Conservation (phyloP, 139 green algal genomes). For the Tetradesmus obliquus region DNA sequence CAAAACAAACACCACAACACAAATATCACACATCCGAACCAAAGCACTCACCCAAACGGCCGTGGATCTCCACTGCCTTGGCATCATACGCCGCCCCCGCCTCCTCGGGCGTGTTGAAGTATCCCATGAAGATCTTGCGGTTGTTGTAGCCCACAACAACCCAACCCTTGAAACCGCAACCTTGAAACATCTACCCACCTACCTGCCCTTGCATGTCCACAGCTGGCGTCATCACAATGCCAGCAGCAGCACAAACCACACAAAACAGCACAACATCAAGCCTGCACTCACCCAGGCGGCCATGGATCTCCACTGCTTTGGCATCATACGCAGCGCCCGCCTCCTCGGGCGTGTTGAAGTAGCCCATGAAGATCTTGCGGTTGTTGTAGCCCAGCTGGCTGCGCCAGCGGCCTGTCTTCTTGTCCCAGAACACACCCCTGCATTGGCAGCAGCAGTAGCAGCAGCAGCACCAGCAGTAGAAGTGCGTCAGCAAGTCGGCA, state of each 20-base stretch:
- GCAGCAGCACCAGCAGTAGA: neutral
- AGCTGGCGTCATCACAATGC: neutral
- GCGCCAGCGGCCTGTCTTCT: conserved; percentile 46
- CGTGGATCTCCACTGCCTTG: neutral
- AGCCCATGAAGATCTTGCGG: conserved; percentile 50
- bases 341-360: conserved; percentile 33
- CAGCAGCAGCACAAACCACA: neutral
- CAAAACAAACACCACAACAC: too few species aligned
- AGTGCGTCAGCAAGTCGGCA: neutral
- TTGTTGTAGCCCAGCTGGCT: conserved; percentile 46
- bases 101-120: neutral
- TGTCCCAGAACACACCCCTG: conserved; percentile 53
- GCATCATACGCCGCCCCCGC: too few species aligned
- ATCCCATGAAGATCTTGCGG: conserved; percentile 50
- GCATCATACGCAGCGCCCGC: conserved; percentile 33
- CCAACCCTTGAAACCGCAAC: too few species aligned
- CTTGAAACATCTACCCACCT: too few species aligned
- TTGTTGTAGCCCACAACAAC: neutral
- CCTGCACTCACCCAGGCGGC: conserved; percentile 6
- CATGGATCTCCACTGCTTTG: conserved; percentile 40
- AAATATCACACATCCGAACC: too few species aligned
- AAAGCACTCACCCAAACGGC: conserved; percentile 1
- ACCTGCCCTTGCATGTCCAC: neutral
- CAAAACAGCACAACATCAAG: neutral
- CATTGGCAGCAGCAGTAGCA: neutral